These are phyloP conservation scores for Lippia alba DNA, from an alignment of 305 asterid species.

Conservation along the genomic window DNA sequence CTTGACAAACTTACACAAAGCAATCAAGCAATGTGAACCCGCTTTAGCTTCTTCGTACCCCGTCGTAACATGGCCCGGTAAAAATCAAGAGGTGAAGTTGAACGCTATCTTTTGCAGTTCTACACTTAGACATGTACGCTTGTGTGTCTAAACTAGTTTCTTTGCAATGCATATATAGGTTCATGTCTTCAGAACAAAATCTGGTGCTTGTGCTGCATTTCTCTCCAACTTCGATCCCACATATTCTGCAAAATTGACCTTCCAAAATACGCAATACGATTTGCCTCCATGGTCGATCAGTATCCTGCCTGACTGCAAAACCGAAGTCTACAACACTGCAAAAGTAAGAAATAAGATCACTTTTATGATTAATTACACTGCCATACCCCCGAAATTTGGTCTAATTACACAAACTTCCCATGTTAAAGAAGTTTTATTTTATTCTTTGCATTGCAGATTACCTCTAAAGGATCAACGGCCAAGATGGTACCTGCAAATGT, in stretches of 20 bases:
- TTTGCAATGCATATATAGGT: constrained; percentile 43
- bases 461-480: constrained; percentile 43
- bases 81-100: constrained; percentile 67
- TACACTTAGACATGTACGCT: neutral
- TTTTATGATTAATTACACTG: neutral
- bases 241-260: constrained; percentile 54
- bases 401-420: neutral
- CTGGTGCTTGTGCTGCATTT: constrained; percentile 85
- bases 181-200: constrained; percentile 65
- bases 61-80: constrained; percentile 61
- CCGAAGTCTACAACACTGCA: constrained; percentile 86
- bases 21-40: constrained; percentile 78
- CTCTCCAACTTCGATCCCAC: constrained; percentile 77
- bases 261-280: constrained; percentile 60
- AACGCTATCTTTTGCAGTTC: too few relatives aligned
- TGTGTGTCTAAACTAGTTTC: neutral
- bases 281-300: constrained; percentile 97
- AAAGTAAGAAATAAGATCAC: constrained; percentile 48
- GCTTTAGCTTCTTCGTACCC: constrained; percentile 87
- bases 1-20: constrained; percentile 77
- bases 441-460: constrained; percentile 49
- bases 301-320: constrained; percentile 92
- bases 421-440: neutral
- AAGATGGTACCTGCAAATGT: constrained; percentile 56
- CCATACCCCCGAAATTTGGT: too few relatives aligned